These are phyloP conservation scores for Juglanconis juglandina DNA, from an alignment of 2,329 filamentous ascomycete species.

Conservation along the genomic window DNA sequence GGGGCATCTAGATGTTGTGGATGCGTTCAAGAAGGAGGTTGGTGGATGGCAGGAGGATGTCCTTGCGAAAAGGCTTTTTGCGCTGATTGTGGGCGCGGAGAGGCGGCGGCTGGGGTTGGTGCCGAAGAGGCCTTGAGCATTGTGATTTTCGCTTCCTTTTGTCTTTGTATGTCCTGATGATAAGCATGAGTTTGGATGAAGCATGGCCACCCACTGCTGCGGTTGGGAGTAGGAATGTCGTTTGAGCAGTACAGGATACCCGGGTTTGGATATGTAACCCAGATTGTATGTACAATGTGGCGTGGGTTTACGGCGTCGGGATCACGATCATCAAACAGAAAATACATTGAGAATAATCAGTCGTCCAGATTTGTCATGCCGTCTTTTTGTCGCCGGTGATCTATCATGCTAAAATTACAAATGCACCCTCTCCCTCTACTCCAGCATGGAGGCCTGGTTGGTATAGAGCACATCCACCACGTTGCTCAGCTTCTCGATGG, in stretches of 20 bases:
- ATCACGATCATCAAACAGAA: neutral
- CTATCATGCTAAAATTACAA: conserved; percentile 26
- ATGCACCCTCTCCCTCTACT: conserved; percentile 51
- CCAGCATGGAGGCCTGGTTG: conserved; percentile 92
- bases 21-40: conserved; percentile 48
- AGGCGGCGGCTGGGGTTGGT: conserved; percentile 29
- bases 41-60: conserved; percentile 48
- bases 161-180: conserved; percentile 8
- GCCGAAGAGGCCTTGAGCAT: conserved; percentile 14
- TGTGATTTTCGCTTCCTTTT: conserved; percentile 14
- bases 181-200: conserved; percentile 5
- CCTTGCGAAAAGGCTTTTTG: conserved; percentile 52
- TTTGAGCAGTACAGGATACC: conserved; percentile 15
- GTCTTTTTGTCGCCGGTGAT: conserved; percentile 11
- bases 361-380: conserved; percentile 5
- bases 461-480: conserved; percentile 97
- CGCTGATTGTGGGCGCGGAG: conserved; percentile 50
- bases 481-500: conserved; percentile 93
- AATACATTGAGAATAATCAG: neutral
- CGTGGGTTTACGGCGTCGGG: conserved; percentile 9
- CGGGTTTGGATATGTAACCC: conserved; percentile 11
- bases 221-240: neutral
- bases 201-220: neutral
- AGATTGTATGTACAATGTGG: conserved; percentile 13
- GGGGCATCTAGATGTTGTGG: conserved; percentile 58